Percentiles rank a stretch among this genome's conserved stretches.
Conservation (phyloP, 352 stramenopile genomes). For the Thalassiosira oceanica region DNA sequence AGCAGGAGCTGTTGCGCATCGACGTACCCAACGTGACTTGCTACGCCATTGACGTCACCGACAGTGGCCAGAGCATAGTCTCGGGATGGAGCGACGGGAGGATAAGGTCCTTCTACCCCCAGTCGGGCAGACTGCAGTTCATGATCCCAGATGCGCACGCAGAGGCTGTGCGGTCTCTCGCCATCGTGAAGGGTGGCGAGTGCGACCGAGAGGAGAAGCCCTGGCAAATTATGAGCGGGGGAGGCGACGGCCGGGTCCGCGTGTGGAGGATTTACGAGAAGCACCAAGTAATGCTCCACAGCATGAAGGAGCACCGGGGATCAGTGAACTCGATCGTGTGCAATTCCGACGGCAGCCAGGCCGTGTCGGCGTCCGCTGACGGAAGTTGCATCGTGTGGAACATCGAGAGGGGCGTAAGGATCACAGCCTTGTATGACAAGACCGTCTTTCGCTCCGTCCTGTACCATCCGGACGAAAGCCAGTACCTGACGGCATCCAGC, state of each 20-base stretch:
- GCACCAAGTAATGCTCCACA: conserved; percentile 92
- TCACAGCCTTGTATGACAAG: conserved; percentile 93
- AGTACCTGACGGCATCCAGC: conserved; percentile 92
- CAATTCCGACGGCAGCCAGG: conserved; percentile 78
- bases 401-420: conserved; percentile 86
- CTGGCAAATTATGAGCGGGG: conserved; percentile 91
- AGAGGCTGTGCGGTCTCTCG: conserved; percentile 91
- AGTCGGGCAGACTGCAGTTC: conserved; percentile 95
- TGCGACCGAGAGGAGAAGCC: conserved; percentile 42
- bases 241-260: conserved; percentile 90
- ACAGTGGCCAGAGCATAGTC: conserved; percentile 87
- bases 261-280: conserved; percentile 90
- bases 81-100: conserved; percentile 96
- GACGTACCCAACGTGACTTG: conserved; percentile 97
- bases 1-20: conserved; percentile 93
- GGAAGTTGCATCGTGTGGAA: conserved; percentile 96
- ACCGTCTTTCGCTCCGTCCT: conserved; percentile 91
- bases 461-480: conserved; percentile 95
- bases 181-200: conserved; percentile 81
- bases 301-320: conserved; percentile 93
- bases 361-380: conserved; percentile 81
- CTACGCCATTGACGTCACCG: conserved; percentile 89
- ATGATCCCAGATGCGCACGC: conserved; percentile 91
- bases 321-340: conserved; percentile 84
- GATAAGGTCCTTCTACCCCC: conserved; percentile 94